Base-by-base conservation (phyloP, 208 protist species). In the Blastocrithidia nonstop region DNA sequence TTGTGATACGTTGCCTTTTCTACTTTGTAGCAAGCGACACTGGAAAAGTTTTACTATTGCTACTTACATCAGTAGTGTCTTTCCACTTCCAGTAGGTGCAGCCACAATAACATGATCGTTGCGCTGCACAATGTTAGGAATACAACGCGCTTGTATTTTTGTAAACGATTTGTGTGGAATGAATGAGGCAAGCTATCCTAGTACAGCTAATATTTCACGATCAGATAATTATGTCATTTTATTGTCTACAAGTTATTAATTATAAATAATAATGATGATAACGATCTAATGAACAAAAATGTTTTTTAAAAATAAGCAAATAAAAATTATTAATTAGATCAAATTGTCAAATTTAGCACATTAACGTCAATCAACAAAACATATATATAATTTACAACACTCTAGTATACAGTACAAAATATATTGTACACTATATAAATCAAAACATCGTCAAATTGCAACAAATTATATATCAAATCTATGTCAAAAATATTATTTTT, bases 21-120 rank as follows among this genome's bases (percentile, higher is more conserved):
- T n/a, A 35, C 29, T 15, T 11, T 35, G 11, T n/a, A 9, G 7
- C 16, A 90, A 56, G 37, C 71, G 57, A n/a, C 70, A 23, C 2
- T 55, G 50, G 43, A 94, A 94, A 0, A 91, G 63, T 3, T 72
- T 61, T 36, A 93, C 57, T 68, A 94, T 88, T n/a, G 87, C 87
- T 16, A 82, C 69, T 61, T 92, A 82, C 36, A 94, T 35, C 28
- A 94, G 45, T 22, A 82, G 41, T 19, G 88, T 95, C 41, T 95
- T 95, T 1, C 88, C 88, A 50, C 78, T 88, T 1, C 83, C 88
- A 2, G 88, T 95, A 0, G 88, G 88, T 0, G 88, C 88, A 0
- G 72, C 72, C 0, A 95, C 66, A 19, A 95, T 61, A 31, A 87
- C 65, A 42, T 86, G 88, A 17, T 38, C 41, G 19, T 83, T 50